Evolutionary conservation across 768 basidiomycete species (phyloP), one percentile per base, ranked within the genome.

Genomic region (Thelephora aurantiotincta): DNA sequence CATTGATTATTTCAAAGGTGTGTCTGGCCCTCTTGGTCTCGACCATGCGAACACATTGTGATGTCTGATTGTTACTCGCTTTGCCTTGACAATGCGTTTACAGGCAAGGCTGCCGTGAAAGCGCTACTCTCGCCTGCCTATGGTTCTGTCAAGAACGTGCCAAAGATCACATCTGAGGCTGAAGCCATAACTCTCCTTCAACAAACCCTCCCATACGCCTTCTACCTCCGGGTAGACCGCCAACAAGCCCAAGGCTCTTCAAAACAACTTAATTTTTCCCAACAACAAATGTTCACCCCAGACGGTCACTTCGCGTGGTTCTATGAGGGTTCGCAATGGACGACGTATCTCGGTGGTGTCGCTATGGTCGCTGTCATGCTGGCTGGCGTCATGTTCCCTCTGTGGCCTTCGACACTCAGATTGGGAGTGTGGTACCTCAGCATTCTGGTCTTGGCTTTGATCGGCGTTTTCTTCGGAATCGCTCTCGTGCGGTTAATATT

Each of bases 1-100:
- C 33, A 67, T 93, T 45, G 94, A 98, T 64, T 99, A 98, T 67
- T 99, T 98, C 73, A 99, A 92, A 71, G 96, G 94, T 92, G 45
- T 55, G 73, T 54, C 36, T 16, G 34, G 11, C 30, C 12, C 43
- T 23, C 18, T 12, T 34, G 43, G 23, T 20, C 33, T 36, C n/a
- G 35, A 30, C 43, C 36, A 47, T 44, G 38, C 35, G 30, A n/a
- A 26, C 33, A 19, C 16, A 23, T 33, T 22, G 12, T 45, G 16
- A 14, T 50, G 18, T 6, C 43, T n/a, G 48, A 12, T 38, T 22
- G n/a, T 43, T 51, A 26, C 50, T 22, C n/a, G 35, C 51, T 22
- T 37, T 19, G 19, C 44, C 38, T 35, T 36, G 44, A 34, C 44
- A 44, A 37, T 37, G 19, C 22, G 33, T 41, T 20, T 41, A 14